phyloP scores from a whole-genome alignment of 1,139 yeast genomes.

The Yamadazyma conglobata region DNA sequence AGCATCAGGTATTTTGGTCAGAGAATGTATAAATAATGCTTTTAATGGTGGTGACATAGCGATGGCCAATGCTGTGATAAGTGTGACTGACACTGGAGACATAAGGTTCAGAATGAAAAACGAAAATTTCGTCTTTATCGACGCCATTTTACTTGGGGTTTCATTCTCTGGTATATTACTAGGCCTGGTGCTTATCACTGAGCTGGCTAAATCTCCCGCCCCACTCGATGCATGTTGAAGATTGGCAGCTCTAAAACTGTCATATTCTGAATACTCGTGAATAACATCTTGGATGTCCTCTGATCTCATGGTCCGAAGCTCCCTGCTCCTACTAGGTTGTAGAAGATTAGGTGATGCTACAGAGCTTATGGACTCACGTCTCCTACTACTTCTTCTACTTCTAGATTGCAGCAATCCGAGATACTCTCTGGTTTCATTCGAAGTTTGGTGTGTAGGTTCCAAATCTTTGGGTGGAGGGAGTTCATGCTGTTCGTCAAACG shows the following conservation, averaged over 20 bases:
- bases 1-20: conserved; percentile 49
- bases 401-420: conserved; percentile 9
- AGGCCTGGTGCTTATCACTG: conserved; percentile 2
- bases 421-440: conserved; percentile 2
- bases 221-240: conserved; percentile 9
- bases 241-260: conserved; percentile 25
- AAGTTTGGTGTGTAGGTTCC: neutral
- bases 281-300: conserved; percentile 58
- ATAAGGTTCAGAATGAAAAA: conserved; percentile 49
- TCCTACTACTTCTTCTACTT: conserved; percentile 9
- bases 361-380: conserved; percentile 13
- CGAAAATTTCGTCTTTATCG: conserved; percentile 8
- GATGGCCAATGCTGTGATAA: conserved; percentile 57
- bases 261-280: conserved; percentile 55
- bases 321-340: conserved; percentile 28
- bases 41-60: conserved; percentile 87
- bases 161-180: conserved; percentile 1
- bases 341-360: conserved; percentile 10
- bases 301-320: conserved; percentile 42
- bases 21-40: conserved; percentile 60
- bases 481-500: conserved; percentile 8
- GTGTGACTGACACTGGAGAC: conserved; percentile 68
- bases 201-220: conserved; percentile 12
- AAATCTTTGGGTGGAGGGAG: conserved; percentile 15
- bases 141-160: conserved; percentile 1